These are phyloP conservation scores for Botrytis tulipae DNA, from an alignment of 2,329 filamentous ascomycete species.

Conservation along the genomic window DNA sequence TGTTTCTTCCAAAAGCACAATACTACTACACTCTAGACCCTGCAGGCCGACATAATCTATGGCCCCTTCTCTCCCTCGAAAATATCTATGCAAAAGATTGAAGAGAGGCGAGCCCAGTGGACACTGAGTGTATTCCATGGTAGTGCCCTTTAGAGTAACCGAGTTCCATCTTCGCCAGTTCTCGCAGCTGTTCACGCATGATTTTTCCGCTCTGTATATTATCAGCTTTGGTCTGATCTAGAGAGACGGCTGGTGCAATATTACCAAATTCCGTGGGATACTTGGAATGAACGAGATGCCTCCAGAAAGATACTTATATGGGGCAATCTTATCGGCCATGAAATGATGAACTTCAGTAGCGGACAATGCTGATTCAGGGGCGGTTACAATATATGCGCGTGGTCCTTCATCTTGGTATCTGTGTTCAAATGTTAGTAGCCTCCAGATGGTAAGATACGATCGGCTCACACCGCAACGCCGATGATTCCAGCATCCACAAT, in stretches of 20 bases:
- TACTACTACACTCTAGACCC: neutral
- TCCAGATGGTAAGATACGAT: neutral
- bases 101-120: neutral
- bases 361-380: neutral
- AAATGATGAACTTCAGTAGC: neutral
- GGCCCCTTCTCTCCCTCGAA: rapidly evolving
- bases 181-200: neutral
- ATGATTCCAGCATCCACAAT: conserved; percentile 48
- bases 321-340: neutral
- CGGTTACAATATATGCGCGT: neutral
- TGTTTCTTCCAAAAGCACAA: neutral
- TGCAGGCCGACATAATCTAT: neutral
- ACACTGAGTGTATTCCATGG: neutral
- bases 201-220: neutral
- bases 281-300: conserved; percentile 4
- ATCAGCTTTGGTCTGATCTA: neutral
- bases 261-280: neutral
- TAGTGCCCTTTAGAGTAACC: neutral
- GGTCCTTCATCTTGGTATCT: neutral
- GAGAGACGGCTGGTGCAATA: neutral
- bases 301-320: neutral
- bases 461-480: conserved; percentile 39
- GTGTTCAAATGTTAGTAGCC: neutral
- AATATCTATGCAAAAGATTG: neutral
- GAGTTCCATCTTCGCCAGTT: neutral